Base-by-base conservation (phyloP, 192 early-diverging fungal genomes). In the Phycomyces blakesleeanus region DNA sequence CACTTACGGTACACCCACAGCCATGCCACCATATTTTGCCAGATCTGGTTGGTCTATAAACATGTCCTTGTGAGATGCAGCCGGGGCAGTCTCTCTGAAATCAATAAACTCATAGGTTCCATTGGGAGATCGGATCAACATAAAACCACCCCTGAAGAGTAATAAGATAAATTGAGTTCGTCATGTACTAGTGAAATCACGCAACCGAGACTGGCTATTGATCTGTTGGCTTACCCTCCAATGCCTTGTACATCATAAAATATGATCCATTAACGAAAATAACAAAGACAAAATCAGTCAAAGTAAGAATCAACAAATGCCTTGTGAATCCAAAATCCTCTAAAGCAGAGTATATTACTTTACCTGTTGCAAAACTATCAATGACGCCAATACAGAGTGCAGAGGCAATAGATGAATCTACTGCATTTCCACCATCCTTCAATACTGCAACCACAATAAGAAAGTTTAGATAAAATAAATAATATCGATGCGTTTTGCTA, bases 371-470 rank as follows among this genome's bases (percentile, higher is more conserved):
- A 75, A 93, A 94, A 47, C 81, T 87, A 67, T 96, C 90, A 22
- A 95, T 85, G n/a, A 89, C 83, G 49, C 93, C 96, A 57, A 94
- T 80, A 65, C 95, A 95, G 16, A 95, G 78, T 9, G 89, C 80
- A 39, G 93, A 81, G 2, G 93, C 93, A 41, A 98, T 85, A 12
- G 91, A 87, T 0, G 92, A 87, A 73, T 98, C 96, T 0, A 94
- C 86, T 2, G 96, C 93, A 39, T 85, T 91, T 40, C 96, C 96
- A 58, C 92, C 92, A 15, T 89, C 82, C 67, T 86, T 87, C 41
- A 98, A 75, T 5, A 90, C 83, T 81, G 59, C 40, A 14, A 50
- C 10, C 51, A 22, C 14, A 52, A 34, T 18, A 49, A 40, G 25
- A 2, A 14, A n/a, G n/a, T n/a, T n/a, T n/a, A n/a, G n/a, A n/a